Conservation (phyloP, 2,329 filamentous ascomycete genomes). For the Tolypocladium cylindrosporum region DNA sequence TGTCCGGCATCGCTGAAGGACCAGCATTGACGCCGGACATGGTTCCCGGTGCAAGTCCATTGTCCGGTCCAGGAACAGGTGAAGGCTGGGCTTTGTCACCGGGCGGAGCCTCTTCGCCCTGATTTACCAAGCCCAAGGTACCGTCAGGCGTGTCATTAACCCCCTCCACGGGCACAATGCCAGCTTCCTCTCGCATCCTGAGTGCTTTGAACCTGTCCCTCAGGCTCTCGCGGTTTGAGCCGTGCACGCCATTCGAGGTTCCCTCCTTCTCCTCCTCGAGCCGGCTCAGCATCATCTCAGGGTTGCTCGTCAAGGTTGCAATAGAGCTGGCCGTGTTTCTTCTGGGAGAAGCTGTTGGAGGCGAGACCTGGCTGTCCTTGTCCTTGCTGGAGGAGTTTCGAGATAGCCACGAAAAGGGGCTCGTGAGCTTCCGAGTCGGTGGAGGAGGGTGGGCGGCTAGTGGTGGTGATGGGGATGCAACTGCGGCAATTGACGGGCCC, state of each 20-base stretch:
- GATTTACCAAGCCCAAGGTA: conserved; percentile 10
- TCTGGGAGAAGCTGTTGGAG: conserved; percentile 37
- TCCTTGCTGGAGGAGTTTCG: conserved; percentile 52
- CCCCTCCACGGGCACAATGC: conserved; percentile 38
- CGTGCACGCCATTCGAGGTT: conserved; percentile 31
- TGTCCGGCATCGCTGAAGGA: conserved; percentile 58
- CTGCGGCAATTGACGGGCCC: conserved; percentile 20
- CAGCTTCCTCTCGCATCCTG: conserved; percentile 63
- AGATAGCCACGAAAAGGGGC: conserved; percentile 80
- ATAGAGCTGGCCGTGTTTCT: conserved; percentile 75
- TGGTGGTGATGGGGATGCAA: conserved; percentile 19
- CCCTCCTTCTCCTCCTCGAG: conserved; percentile 62
- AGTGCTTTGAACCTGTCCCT: conserved; percentile 72
- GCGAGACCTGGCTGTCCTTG: conserved; percentile 42
- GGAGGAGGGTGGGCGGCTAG: conserved; percentile 16
- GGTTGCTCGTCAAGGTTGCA: conserved; percentile 68
- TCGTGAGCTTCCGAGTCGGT: conserved; percentile 63
- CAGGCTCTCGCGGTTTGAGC: conserved; percentile 49
- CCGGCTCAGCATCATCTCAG: conserved; percentile 67
- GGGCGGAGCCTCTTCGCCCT: conserved; percentile 14
- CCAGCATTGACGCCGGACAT: conserved; percentile 71
- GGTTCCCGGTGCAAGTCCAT: conserved; percentile 71
- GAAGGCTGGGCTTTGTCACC: conserved; percentile 26
- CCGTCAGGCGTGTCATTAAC: conserved; percentile 40
- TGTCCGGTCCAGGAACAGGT: conserved; percentile 55